Base-by-base conservation (phyloP, 305 asterid species). In the Stenogyne calaminthoides region DNA sequence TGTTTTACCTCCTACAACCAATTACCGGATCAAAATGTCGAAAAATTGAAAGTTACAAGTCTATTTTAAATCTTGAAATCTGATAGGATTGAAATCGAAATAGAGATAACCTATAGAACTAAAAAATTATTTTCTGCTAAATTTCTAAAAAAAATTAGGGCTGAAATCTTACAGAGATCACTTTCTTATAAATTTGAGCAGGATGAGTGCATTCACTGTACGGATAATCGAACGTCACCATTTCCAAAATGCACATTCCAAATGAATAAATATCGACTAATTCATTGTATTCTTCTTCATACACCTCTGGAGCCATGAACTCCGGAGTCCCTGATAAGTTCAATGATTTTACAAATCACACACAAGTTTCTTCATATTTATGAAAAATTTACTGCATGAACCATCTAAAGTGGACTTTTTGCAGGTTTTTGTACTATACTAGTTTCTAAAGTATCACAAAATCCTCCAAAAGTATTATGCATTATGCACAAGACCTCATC, bases 301-400 rank as follows among this genome's bases (percentile, higher is more conserved):
- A 90, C 57, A 90, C 96, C 78, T 90, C 96, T 0, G 96, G 96
- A 70, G 96, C 96, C 96, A 90, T 90, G 79, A 90, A 90, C 77
- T 88, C 96, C 19, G 91, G 96, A 16, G 95, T 91, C 54, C 96
- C 95, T 89, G 66, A 39, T 10, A 40, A 57, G 60, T 18, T 19
- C 20, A 8, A 44, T 15, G 2, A 64, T 66, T 29, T 0, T 10
- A 57, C 3, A 10, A 70, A 71, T 22, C 9, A 32, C 19, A 7
- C 71, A 25, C 70, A 67, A 20, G 51, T 61, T 36, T 34, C 14
- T 15, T 10, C 36, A 32, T 3, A 32, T 32, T 4, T 32, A 32
- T 32, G 34, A 32, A 5, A 6, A 32, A 32, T 1, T 32, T 32
- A 4, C 4, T 32, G 36, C 7, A 32, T 32, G 36, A 32, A 32